Evolutionary conservation across 352 stramenopile species (phyloP), one percentile per base, ranked within the genome.

Genomic region (Pythium aquatile): DNA sequence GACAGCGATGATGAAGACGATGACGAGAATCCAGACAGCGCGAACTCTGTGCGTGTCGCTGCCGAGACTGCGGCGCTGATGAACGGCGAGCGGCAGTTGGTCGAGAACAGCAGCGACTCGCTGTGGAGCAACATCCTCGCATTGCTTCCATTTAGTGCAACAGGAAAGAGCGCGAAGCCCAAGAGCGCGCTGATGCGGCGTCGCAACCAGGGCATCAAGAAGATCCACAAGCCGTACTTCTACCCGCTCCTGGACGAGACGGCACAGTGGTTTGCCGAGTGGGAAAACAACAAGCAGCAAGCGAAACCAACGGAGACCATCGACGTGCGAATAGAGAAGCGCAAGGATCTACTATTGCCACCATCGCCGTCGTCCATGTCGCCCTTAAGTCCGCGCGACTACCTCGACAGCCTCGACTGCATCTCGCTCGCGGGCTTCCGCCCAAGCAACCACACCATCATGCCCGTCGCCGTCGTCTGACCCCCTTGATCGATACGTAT

Each of bases 201-300:
- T 28, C 62, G 55, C 37, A 63, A 54, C 55, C 62, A 59, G 17
- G 62, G 58, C 33, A 29, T 60, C n/a, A 65, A 60, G 17, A 85
- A 85, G 61, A 55, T 77, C 32, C 78, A 86, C 65, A 75, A 80
- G 63, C 73, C 78, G 26, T 79, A 78, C 52, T 89, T 89, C 53
- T 85, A 83, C 40, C 80, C 78, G n/a, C 49, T 87, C 47, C 70
- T 89, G 13, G 70, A 86, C 14, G 78, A 89, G 59, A 86, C 80
- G 0, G 73, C 68, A 11, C 62, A 80, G 64, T 88, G 79, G 65
- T 72, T 53, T 28, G 65, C 65, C 53, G 51, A 72, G 62, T 88
- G 78, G 78, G 70, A 84, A 20, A 39, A 63, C 20, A 70, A 30
- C 26, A 66, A 64, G 58, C 52, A 58, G 5, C 51, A 65, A 2